Evolutionary conservation across 805 yeast genomes (phyloP), one percentile per base, ranked within the genome.

Genomic region (Hanseniaspora occidentalis): DNA sequence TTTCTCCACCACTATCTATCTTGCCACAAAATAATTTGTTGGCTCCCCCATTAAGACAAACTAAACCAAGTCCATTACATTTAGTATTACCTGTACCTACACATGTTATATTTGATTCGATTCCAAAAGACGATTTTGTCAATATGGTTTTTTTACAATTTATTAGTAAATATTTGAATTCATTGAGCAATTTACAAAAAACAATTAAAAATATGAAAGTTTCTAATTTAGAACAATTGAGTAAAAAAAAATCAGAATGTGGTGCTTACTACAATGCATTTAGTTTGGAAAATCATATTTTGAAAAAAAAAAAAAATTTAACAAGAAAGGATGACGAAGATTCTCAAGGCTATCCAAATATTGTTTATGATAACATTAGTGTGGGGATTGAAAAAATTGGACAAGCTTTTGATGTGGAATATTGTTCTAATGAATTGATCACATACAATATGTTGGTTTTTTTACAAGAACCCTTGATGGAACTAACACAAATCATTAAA

Each of bases 321-420:
- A 39, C 42, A 10, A 38, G 35, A 35, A 35, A 39, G 33, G 42
- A 39, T 10, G 35, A 27, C 29, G 42, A 36, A 20, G 3, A 20
- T 26, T 24, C 14, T 21, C 25, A 19, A 13, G 11, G 18, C 1
- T 31, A 22, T 16, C 26, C 14, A 5, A 71, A 78, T 5, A 58
- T 60, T 18, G 79, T 75, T 47, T 69, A 71, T 46, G 68, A 75
- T 2, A 78, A 76, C 40, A 56, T 74, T 14, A 82, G 83, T 2
- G 37, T 40, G 6, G 76, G 46, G 64, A 75, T 49, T 54, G 97
- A 92, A 54, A 75, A 77, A 46, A 73, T 85, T 22, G 96, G 97
- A 1, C 86, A 83, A 52, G 80, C 86, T 1, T 77, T 84, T 46
- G 97, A 92, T 57, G 71, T 78, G 31, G 75, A 71, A 29, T 77